These are phyloP conservation scores for Punctularia strigosozonata DNA, from an alignment of 768 basidiomycete species.

Conservation along the genomic window DNA sequence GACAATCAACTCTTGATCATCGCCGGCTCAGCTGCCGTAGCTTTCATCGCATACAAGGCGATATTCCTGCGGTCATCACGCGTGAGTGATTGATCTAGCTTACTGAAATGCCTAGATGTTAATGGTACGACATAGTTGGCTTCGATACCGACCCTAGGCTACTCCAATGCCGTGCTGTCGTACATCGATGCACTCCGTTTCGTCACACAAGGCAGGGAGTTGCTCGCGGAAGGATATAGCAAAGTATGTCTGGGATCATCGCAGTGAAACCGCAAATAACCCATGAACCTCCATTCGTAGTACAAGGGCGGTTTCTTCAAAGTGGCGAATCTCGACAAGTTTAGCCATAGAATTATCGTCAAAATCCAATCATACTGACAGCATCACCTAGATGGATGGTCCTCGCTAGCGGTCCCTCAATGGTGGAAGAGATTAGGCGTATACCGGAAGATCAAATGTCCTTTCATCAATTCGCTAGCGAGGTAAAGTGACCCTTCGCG, in stretches of 20 bases:
- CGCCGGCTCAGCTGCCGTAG: too few species aligned
- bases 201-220: constrained; percentile 6
- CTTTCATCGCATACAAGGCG: too few species aligned
- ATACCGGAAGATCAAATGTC: constrained; percentile 27
- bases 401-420: constrained; percentile 17
- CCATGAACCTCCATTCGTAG: constrained; percentile 7
- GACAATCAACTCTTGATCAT: too few species aligned
- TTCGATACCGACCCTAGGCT: too few species aligned
- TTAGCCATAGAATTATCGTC: too few species aligned
- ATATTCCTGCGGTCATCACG: too few species aligned
- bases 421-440: constrained; percentile 28
- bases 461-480: constrained; percentile 14
- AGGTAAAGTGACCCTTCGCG: constrained; percentile 16
- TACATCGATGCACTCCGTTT: constrained; percentile 13
- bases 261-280: constrained; percentile 1
- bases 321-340: constrained; percentile 11
- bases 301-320: constrained; percentile 20
- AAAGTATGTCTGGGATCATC: constrained; percentile 10
- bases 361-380: too few species aligned
- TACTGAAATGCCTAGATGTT: too few species aligned
- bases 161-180: constrained; percentile 18
- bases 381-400: too few species aligned
- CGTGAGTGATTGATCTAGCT: too few species aligned
- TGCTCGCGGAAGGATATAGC: constrained; percentile 21
- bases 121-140: too few species aligned